Evolutionary conservation across 1,139 yeast genomes (phyloP).

Genomic region (Zygoascus sp.): DNA sequence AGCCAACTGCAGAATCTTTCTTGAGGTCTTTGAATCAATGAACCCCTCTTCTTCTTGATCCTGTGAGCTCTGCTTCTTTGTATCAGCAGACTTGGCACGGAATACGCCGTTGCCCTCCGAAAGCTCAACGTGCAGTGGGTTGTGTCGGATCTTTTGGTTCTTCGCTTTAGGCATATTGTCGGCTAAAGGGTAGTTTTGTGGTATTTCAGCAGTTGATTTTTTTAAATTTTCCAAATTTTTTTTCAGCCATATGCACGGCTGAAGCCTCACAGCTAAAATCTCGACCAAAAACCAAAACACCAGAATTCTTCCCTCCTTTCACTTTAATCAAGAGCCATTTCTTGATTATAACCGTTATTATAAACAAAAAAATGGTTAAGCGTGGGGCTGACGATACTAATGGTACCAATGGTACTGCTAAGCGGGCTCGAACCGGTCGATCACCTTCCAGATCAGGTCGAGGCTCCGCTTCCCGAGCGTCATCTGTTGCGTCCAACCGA

Average conservation of each 20-base stretch:
- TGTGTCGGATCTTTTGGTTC: slow-evolving; percentile 48
- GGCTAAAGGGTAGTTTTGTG: too few species aligned
- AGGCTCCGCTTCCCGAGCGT: slow-evolving; percentile 7
- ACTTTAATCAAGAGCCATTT: too few species aligned
- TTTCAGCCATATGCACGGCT: slow-evolving; percentile 4
- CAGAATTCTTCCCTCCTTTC: too few species aligned
- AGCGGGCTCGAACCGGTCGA: slow-evolving; percentile 10
- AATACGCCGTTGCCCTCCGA: slow-evolving; percentile 68
- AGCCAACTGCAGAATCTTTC: slow-evolving; percentile 84
- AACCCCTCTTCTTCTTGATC: slow-evolving; percentile 56
- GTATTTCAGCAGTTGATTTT: background rate
- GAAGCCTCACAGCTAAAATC: background rate
- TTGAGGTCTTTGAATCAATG: slow-evolving; percentile 76
- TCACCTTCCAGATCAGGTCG: slow-evolving; percentile 18
- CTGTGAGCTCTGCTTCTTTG: slow-evolving; percentile 24
- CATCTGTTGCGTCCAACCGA: slow-evolving; percentile 8
- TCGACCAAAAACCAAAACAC: background rate
- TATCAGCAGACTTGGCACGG: slow-evolving; percentile 39
- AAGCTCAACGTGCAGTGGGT: slow-evolving; percentile 74
- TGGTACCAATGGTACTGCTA: slow-evolving; percentile 3
- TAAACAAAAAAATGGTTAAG: background rate
- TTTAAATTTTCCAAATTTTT: slow-evolving; percentile 1
- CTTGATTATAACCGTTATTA: background rate
- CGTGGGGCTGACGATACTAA: slow-evolving; percentile 5
- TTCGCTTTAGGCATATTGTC: slow-evolving; percentile 32